phyloP scores from a whole-genome alignment of 192 early-diverging fungal species.

The Rhizophagus clarus region DNA sequence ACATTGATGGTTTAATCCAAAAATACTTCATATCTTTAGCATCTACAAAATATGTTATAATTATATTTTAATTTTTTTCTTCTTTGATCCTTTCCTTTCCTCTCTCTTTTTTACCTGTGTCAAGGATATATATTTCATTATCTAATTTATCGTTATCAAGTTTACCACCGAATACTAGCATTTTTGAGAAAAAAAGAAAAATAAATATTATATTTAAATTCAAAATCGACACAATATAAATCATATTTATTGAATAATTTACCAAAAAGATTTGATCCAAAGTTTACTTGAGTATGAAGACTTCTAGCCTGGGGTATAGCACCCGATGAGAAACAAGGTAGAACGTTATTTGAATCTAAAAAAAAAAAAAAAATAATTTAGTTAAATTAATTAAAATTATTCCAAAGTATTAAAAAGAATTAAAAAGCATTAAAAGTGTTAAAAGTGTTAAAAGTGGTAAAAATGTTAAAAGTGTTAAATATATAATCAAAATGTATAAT shows the following conservation, averaged over 20 bases:
- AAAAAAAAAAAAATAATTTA: background rate
- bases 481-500: no score
- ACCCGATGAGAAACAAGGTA: conserved; percentile 38
- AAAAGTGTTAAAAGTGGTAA: no score
- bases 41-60: conserved; percentile 25
- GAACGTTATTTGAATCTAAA: conserved; percentile 40
- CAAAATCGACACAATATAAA: background rate
- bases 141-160: conserved; percentile 39
- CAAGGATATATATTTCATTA: conserved; percentile 42
- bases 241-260: conserved; percentile 11
- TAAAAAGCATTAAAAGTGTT: no score
- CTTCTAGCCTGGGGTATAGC: conserved; percentile 41
- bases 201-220: background rate
- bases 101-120: conserved; percentile 38
- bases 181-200: background rate
- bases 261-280: conserved; percentile 51
- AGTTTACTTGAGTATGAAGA: conserved; percentile 43
- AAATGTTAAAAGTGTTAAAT: no score
- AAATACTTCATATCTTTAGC: no score
- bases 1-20: conserved; percentile 36
- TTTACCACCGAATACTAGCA: conserved; percentile 46
- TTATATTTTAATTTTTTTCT: background rate
- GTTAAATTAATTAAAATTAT: background rate
- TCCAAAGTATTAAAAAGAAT: no score
- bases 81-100: no score